A percentile compares a stretch with the other conserved stretches of the same genome.
Evolutionary conservation across 495 filamentous ascomycete species (phyloP).

Genomic region (Hyaloscypha hepaticicola): DNA sequence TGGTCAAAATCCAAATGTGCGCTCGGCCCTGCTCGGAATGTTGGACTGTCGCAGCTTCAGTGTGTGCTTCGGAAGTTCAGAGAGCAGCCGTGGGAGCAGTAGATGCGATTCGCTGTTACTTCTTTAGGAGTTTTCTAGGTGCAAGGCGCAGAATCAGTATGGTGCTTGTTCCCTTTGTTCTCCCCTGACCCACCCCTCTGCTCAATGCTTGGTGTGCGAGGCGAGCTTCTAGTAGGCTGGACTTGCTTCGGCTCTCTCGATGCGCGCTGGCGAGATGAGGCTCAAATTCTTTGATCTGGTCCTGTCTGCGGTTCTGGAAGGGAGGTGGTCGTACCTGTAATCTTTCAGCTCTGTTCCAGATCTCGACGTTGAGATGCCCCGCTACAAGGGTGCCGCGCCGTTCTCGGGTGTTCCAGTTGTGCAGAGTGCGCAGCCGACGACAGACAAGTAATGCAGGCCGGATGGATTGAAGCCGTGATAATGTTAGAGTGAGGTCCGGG

Average conservation of each 20-base stretch:
- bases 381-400: slow-evolving; percentile 27
- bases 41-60: slow-evolving; percentile 22
- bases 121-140: slow-evolving; percentile 6
- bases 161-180: slow-evolving; percentile 1
- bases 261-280: not conserved
- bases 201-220: not conserved
- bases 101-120: slow-evolving; percentile 13
- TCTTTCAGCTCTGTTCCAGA: slow-evolving; percentile 18
- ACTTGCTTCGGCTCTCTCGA: not conserved
- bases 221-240: slow-evolving; percentile 10
- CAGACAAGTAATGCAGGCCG: not conserved
- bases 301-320: not conserved
- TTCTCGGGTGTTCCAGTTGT: slow-evolving; percentile 10
- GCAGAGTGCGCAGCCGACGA: slow-evolving; percentile 6
- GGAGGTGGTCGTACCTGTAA: slow-evolving; percentile 24
- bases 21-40: slow-evolving; percentile 27
- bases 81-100: not conserved
- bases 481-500: not conserved
- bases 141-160: slow-evolving; percentile 4
- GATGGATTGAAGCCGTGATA: not conserved
- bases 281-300: slow-evolving; percentile 9
- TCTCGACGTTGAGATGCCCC: slow-evolving; percentile 18
- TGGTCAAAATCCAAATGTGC: slow-evolving; percentile 17
- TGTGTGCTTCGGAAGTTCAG: slow-evolving; percentile 13
- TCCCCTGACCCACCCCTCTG: not conserved